Conservation (phyloP, 768 basidiomycete genomes). For the Mycena galopus region DNA sequence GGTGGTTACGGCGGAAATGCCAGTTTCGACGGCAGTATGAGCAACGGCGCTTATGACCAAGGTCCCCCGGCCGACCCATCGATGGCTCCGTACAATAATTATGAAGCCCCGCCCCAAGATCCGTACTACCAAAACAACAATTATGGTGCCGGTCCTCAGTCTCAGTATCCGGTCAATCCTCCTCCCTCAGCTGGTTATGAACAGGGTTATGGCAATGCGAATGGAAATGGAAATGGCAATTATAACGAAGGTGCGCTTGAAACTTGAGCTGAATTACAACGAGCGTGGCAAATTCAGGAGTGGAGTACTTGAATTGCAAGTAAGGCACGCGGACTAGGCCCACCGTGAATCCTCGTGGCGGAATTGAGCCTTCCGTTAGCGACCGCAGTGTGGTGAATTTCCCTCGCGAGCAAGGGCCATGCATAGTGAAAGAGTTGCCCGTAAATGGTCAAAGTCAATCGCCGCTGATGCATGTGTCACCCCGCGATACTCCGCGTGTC, state of each 20-base stretch:
- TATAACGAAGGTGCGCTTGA: constrained; percentile 88
- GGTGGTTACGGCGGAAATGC: constrained; percentile 56
- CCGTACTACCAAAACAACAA: constrained; percentile 79
- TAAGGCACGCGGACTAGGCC: constrained; percentile 64
- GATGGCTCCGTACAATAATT: constrained; percentile 76
- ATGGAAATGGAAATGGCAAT: constrained; percentile 65
- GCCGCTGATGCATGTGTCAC: constrained; percentile 45
- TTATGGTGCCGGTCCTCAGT: constrained; percentile 67
- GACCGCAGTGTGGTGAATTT: constrained; percentile 57
- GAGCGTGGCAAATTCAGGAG: constrained; percentile 48
- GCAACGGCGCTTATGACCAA: constrained; percentile 75
- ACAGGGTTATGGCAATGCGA: constrained; percentile 71
- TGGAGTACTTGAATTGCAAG: constrained; percentile 53
- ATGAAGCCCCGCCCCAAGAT: constrained; percentile 72
- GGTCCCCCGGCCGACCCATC: constrained; percentile 68
- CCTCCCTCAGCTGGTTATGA: constrained; percentile 62
- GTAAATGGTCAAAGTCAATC: constrained; percentile 42
- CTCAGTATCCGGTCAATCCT: constrained; percentile 63
- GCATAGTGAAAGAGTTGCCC: constrained; percentile 33
- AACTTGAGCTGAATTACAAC: constrained; percentile 69
- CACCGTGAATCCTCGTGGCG: constrained; percentile 42
- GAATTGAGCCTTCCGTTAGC: constrained; percentile 46
- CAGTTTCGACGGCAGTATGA: constrained; percentile 64
- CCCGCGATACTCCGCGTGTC: constrained; percentile 53
- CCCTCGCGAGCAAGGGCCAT: constrained; percentile 45